A percentile compares a stretch with the other conserved stretches of the same genome.
These are phyloP conservation scores for Panellus pusillus DNA, from an alignment of 768 basidiomycete genomes.

Conservation along the genomic window DNA sequence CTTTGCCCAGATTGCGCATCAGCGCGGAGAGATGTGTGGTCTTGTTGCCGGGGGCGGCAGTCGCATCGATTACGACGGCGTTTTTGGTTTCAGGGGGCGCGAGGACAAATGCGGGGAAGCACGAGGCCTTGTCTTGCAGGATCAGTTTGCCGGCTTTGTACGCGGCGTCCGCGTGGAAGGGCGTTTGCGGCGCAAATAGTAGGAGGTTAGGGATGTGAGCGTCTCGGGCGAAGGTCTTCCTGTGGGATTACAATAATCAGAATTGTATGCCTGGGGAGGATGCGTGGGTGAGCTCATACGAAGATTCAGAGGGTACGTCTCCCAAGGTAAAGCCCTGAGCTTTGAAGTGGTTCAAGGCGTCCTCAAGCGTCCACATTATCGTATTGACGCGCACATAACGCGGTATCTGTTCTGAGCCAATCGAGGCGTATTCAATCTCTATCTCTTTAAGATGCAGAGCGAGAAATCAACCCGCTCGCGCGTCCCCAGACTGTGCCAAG, in stretches of 20 bases:
- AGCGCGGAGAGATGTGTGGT: slow-evolving; percentile 91
- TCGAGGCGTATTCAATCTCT: slow-evolving; percentile 5
- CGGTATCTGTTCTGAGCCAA: slow-evolving; percentile 61
- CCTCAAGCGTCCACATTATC: slow-evolving; percentile 60
- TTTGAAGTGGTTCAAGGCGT: slow-evolving; percentile 59
- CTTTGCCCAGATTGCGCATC: slow-evolving; percentile 82
- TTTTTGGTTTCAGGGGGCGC: slow-evolving; percentile 59
- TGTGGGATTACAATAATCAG: slow-evolving; percentile 24
- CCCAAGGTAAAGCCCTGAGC: slow-evolving; percentile 53
- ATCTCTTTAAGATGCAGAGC: slow-evolving; percentile 1
- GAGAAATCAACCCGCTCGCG: slow-evolving; percentile 56
- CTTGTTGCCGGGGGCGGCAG: slow-evolving; percentile 97
- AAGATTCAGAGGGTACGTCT: slow-evolving; percentile 50
- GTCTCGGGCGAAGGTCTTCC: slow-evolving; percentile 70
- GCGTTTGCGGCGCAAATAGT: slow-evolving; percentile 64
- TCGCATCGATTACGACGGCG: slow-evolving; percentile 82
- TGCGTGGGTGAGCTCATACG: slow-evolving; percentile 35
- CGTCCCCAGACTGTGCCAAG: slow-evolving; percentile 60
- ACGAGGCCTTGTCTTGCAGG: slow-evolving; percentile 97
- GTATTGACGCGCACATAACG: slow-evolving; percentile 88
- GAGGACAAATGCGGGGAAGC: slow-evolving; percentile 91
- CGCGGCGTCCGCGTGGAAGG: slow-evolving; percentile 69
- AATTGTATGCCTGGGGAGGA: slow-evolving; percentile 3
- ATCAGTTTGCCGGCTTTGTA: slow-evolving; percentile 84
- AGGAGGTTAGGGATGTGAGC: slow-evolving; percentile 82